Evolutionary conservation across 2,329 filamentous ascomycete genomes (phyloP), one percentile per base, ranked within the genome.

Genomic region (Venturia oleaginea): DNA sequence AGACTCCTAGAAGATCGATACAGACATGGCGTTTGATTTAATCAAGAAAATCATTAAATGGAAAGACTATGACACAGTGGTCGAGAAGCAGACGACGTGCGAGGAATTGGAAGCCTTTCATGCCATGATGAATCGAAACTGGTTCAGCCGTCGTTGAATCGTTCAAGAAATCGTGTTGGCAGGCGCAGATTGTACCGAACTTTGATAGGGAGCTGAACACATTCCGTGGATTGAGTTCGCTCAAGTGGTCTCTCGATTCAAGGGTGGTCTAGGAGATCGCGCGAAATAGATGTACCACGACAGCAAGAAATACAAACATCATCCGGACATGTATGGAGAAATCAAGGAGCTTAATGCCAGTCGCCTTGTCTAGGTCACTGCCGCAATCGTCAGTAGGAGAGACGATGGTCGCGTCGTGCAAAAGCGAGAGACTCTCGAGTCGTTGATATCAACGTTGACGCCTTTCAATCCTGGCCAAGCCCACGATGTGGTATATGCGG

Each of bases 321-420:
- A 74, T 0, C 73, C 72, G 0, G 66, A 67, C 2, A 75, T 67
- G 64, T 76, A 76, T 51, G 75, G 73, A 40, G 66, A 76, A 54
- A 70, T 78, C 2, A 72, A 72, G 1, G 67, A 68, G 3, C 69
- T 77, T 2, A 73, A 74, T 0, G 76, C 76, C 2, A 76, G 70
- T 54, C 68, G 72, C 0, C 68, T 78, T 0, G 75, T 78, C 0
- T 67, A 74, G 34, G 73, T 71, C 0, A 76, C 73, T 1, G 34
- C 34, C 24, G 59, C 17, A 19, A 38, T 30, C 11, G 38, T 42
- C 5, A 40, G 34, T 19, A 59, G 54, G n/a, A 48, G 43, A 11
- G 43, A 48, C n/a, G 43, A 48, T 11, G 43, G 43, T 10, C 43
- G 43, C 7, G 43, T 48, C 24, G 43, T 48, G 43, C 30, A 34